A percentile compares a stretch with the other conserved stretches of the same genome.
phyloP scores from a whole-genome alignment of 2,329 filamentous ascomycete genomes.

The Pyrenophora teres region DNA sequence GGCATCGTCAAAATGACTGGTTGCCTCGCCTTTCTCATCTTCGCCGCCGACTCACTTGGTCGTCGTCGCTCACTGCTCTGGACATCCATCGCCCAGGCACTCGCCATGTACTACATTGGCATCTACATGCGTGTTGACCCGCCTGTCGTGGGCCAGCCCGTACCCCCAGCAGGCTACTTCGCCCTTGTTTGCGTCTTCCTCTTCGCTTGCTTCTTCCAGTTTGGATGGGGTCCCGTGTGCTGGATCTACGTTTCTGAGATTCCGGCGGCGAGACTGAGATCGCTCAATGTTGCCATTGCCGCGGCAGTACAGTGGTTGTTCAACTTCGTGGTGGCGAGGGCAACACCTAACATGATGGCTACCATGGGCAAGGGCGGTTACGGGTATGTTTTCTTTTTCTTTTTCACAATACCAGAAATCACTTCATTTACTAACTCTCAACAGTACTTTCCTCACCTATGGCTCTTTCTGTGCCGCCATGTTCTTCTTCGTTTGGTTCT shows the following conservation, averaged over 20 bases:
- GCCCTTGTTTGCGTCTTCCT: conserved; percentile 74
- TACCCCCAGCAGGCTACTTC: conserved; percentile 70
- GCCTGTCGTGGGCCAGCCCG: conserved; percentile 58
- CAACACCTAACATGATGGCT: conserved; percentile 69
- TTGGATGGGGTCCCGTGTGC: conserved; percentile 69
- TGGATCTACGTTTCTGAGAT: conserved; percentile 77
- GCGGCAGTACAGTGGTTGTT: conserved; percentile 70
- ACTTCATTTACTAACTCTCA: conserved; percentile 40
- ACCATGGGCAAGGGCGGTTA: conserved; percentile 57
- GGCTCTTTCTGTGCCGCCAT: conserved; percentile 68
- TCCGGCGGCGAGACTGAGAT: conserved; percentile 67
- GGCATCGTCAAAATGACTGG: conserved; percentile 71
- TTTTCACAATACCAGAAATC: conserved; percentile 42
- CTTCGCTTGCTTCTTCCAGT: conserved; percentile 68
- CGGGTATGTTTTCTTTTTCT: conserved; percentile 44
- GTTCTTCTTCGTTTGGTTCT: conserved; percentile 69
- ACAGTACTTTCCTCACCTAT: conserved; percentile 71
- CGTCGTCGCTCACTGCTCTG: conserved; percentile 66
- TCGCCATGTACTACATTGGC: conserved; percentile 72
- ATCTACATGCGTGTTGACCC: conserved; percentile 68
- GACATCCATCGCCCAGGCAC: conserved; percentile 66
- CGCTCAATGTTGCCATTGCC: conserved; percentile 69
- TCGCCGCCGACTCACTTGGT: conserved; percentile 71
- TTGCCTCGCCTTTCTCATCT: conserved; percentile 67
- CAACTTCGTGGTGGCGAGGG: conserved; percentile 72